Base-by-base conservation (phyloP, 257 asterid species). In the Plantago ovata region DNA sequence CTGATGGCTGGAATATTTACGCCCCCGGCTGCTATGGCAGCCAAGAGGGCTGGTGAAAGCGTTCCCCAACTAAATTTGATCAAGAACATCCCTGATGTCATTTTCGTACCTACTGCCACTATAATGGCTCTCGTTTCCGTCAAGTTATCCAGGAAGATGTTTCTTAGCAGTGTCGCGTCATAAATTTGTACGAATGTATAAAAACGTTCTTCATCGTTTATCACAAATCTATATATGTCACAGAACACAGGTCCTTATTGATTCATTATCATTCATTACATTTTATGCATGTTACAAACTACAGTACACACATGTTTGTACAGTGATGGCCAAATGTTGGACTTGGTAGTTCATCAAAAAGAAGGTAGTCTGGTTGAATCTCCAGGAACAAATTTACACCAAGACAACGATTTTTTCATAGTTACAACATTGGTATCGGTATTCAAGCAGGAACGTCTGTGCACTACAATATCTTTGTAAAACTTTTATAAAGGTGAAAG, bases 1-100 rank as follows among this genome's bases (percentile, higher is more conserved):
- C 86, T 91, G 61, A 43, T 81, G 58, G 80, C 81, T 2, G 96
- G 98, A 39, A 70, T 91, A 51, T 53, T 80, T 21, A 83, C 92
- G 20, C 96, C 98, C 9, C 95, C 98, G 4, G 87, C 79, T 38
- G 87, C 98, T 18, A 87, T 91, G 95, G 94, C 85, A 16, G 92
- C 87, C 70, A 87, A 91, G 85, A 74, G 84, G 65, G 92, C 94
- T 1, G 85, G 95, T 7, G 97, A 86, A 75, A 63, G 80, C 28
- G 69, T 90, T 38, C 95, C 95, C 13, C 95, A 84, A 71, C 94
- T 90, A 10, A 84, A 76, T 57, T 49, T 86, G 58, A 76, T 90
- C 63, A 87, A 87, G 69, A 43, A 78, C 56, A 66, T 91, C 49
- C 98, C 96, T 2, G 94, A 84, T 22, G 95, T 87, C 54, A 39